A percentile compares a stretch with the other conserved stretches of the same genome.
These are phyloP conservation scores for Macrocybe gigantea DNA, from an alignment of 768 basidiomycete genomes.

Conservation along the genomic window DNA sequence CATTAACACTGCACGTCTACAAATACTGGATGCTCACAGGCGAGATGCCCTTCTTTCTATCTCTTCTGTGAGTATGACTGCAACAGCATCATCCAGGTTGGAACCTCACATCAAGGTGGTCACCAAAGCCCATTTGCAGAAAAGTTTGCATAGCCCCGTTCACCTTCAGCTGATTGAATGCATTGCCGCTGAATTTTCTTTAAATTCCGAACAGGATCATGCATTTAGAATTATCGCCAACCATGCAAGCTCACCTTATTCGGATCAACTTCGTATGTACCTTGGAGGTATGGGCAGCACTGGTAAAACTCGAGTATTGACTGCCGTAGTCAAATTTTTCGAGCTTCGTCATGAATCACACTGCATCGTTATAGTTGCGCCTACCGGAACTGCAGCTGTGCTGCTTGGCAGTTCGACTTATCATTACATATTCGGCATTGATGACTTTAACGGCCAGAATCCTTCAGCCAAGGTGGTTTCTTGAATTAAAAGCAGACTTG, in stretches of 20 bases:
- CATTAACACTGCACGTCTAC: no score
- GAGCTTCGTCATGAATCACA: constrained; percentile 11
- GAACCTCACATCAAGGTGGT: constrained; percentile 4
- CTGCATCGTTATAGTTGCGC: constrained; percentile 19
- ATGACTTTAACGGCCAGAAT: constrained; percentile 1
- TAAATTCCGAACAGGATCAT: constrained; percentile 26
- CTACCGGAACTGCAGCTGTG: constrained; percentile 25
- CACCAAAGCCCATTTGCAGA: constrained; percentile 5
- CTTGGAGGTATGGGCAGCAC: constrained; percentile 26
- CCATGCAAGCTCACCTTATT: constrained; percentile 6
- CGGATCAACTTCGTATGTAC: constrained; percentile 20
- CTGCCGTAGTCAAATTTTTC: constrained; percentile 17
- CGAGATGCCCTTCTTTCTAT: no score
- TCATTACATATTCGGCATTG: constrained; percentile 25
- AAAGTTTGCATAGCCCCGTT: neutral
- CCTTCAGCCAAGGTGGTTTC: neutral
- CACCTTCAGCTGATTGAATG: constrained; percentile 1
- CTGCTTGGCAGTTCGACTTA: constrained; percentile 26
- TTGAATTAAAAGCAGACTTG: constrained; percentile 10
- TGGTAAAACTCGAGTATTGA: constrained; percentile 23
- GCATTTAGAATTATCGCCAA: constrained; percentile 23
- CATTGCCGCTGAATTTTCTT: constrained; percentile 3
- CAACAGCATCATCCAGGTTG: neutral
- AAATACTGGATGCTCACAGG: no score
- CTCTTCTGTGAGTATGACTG: no score